Conservation (phyloP, 140 eudicot genomes). For the Cichorium intybus region DNA sequence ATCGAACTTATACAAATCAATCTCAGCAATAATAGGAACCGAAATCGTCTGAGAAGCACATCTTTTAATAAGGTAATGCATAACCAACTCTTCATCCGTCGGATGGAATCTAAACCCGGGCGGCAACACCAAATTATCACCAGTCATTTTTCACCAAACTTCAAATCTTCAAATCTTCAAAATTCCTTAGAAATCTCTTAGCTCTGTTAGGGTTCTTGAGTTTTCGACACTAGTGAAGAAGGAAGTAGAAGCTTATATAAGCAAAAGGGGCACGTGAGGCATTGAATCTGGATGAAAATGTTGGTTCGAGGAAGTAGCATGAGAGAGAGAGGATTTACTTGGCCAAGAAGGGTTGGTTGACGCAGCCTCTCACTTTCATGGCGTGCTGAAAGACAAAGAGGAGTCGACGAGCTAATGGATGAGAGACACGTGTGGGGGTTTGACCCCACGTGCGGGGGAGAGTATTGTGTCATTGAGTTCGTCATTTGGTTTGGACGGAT, state of each 20-base stretch:
- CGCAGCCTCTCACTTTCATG: slow-evolving; percentile 27
- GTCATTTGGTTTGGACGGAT: slow-evolving; percentile 34
- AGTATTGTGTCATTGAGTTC: slow-evolving; percentile 41
- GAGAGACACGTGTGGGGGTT: slow-evolving; percentile 19
- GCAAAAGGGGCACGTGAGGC: slow-evolving; percentile 34
- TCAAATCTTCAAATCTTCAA: neutral
- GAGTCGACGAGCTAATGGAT: slow-evolving; percentile 18
- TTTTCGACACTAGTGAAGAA: slow-evolving; percentile 31
- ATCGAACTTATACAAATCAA: slow-evolving; percentile 57
- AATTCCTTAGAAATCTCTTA: neutral
- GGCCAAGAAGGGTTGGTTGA: slow-evolving; percentile 26
- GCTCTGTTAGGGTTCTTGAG: slow-evolving; percentile 1
- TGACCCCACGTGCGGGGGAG: slow-evolving; percentile 38
- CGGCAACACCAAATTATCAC: slow-evolving; percentile 28
- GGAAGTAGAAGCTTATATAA: slow-evolving; percentile 1
- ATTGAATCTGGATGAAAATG: slow-evolving; percentile 39
- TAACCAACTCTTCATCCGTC: slow-evolving; percentile 52
- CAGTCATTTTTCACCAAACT: neutral
- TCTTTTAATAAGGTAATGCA: slow-evolving; percentile 44
- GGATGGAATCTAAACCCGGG: slow-evolving; percentile 55
- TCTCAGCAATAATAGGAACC: slow-evolving; percentile 51
- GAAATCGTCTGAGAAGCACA: slow-evolving; percentile 52
- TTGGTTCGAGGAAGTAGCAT: slow-evolving; percentile 26
- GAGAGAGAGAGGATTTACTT: slow-evolving; percentile 13
- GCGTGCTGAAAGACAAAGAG: neutral